Evolutionary conservation across 768 basidiomycete species (phyloP).

Genomic region (Serendipita sp.): DNA sequence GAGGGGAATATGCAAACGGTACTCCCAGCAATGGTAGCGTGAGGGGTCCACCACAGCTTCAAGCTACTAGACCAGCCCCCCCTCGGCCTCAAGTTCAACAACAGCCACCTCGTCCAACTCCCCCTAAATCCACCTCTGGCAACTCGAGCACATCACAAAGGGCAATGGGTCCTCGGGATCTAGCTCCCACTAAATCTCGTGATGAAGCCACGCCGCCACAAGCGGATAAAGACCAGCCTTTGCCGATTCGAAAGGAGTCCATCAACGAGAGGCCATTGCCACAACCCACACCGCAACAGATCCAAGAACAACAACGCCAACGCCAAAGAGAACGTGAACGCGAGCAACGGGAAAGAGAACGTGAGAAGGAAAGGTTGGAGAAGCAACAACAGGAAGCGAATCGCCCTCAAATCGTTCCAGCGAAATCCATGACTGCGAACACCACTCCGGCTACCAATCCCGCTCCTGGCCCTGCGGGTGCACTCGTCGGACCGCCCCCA

Average conservation of each 20-base stretch:
- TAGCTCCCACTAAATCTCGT: not conserved
- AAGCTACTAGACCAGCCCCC: slow-evolving; percentile 51
- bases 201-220: not conserved
- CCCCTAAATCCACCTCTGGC: slow-evolving; percentile 29
- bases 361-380: slow-evolving; percentile 9
- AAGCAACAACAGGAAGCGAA: slow-evolving; percentile 17
- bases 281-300: not conserved
- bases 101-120: not conserved
- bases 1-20: slow-evolving; percentile 7
- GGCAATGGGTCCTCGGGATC: not conserved
- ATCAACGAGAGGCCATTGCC: slow-evolving; percentile 3
- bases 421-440: slow-evolving; percentile 30
- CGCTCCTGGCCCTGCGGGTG: slow-evolving; percentile 32
- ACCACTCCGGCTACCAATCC: slow-evolving; percentile 30
- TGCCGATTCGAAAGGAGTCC: slow-evolving; percentile 3
- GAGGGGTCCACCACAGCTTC: slow-evolving; percentile 17
- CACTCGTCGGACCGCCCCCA: slow-evolving; percentile 38
- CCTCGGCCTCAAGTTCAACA: slow-evolving; percentile 32
- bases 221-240: not conserved
- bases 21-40: not conserved
- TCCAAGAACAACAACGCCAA: slow-evolving; percentile 9
- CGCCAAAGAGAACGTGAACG: slow-evolving; percentile 19
- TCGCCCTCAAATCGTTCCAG: slow-evolving; percentile 24
- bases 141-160: not conserved
- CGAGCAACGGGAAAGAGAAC: slow-evolving; percentile 22